Evolutionary conservation across 805 yeast species (phyloP).

Genomic region (Ogataea paraovalis): DNA sequence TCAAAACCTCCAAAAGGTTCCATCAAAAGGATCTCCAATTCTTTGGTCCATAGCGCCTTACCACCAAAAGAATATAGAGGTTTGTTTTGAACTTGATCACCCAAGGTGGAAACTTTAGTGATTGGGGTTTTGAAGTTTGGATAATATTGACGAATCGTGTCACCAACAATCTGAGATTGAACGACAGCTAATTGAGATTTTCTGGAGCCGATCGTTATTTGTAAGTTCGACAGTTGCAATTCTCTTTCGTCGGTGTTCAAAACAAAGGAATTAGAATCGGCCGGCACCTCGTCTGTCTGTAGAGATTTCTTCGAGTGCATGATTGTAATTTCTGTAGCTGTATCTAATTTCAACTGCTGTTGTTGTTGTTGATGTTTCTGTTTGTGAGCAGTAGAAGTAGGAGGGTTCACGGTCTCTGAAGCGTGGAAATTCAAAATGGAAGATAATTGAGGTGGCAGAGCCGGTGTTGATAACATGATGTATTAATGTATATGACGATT

Average conservation of each 20-base stretch:
- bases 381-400: constrained; percentile 1
- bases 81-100: constrained; percentile 80
- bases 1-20: constrained; percentile 60
- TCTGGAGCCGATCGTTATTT: constrained; percentile 74
- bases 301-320: neutral
- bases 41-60: constrained; percentile 94
- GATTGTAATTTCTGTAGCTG: neutral
- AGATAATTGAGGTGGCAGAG: constrained; percentile 15
- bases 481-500: neutral
- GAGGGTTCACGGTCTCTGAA: neutral
- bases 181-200: constrained; percentile 82
- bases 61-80: constrained; percentile 96
- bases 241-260: constrained; percentile 16
- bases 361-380: neutral
- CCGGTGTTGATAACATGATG: constrained; percentile 20
- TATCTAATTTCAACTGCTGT: neutral
- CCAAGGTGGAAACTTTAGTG: constrained; percentile 77
- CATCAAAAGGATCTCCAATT: constrained; percentile 75
- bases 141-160: constrained; percentile 47
- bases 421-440: constrained; percentile 16
- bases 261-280: neutral
- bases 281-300: neutral
- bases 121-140: constrained; percentile 73
- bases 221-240: constrained; percentile 11
- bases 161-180: constrained; percentile 75